Base-by-base conservation (phyloP, 192 early-diverging fungal genomes). In the Entomortierella lignicola region DNA sequence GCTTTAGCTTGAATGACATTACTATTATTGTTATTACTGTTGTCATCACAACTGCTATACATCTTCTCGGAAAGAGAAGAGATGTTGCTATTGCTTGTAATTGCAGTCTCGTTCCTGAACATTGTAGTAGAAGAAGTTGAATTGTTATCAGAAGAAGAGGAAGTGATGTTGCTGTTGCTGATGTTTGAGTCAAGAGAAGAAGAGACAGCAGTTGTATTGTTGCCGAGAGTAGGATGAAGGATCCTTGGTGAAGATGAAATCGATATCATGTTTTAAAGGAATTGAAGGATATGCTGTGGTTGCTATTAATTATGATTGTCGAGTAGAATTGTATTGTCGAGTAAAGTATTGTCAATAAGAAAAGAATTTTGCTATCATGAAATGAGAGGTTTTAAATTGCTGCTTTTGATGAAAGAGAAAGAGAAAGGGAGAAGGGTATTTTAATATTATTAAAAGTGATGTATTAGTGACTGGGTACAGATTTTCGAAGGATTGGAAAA, bases 261-360 rank as follows among this genome's bases (percentile, higher is more conserved):
- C 5, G 72, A 74, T 59, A 74, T 74, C 72, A 74, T 74, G 21
- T 7, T n/a, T n/a, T n/a, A n/a, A n/a, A n/a, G n/a, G n/a, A n/a
- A n/a, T n/a, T n/a, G n/a, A n/a, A n/a, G n/a, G n/a, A n/a, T n/a
- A n/a, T n/a, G n/a, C n/a, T n/a, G n/a, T n/a, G n/a, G n/a, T n/a
- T n/a, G n/a, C n/a, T n/a, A n/a, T n/a, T n/a, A n/a, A n/a, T n/a
- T n/a, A n/a, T n/a, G n/a, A n/a, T n/a, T n/a, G n/a, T n/a, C n/a
- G n/a, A n/a, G n/a, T n/a, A n/a, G n/a, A n/a, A n/a, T n/a, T n/a
- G n/a, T n/a, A n/a, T n/a, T n/a, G n/a, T n/a, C n/a, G n/a, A n/a
- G n/a, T n/a, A n/a, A n/a, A n/a, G n/a, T n/a, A n/a, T n/a, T n/a
- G n/a, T n/a, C n/a, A n/a, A n/a, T n/a, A n/a, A n/a, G n/a, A n/a